phyloP scores from a whole-genome alignment of 352 stramenopile species.

The Pythium diclinum region DNA sequence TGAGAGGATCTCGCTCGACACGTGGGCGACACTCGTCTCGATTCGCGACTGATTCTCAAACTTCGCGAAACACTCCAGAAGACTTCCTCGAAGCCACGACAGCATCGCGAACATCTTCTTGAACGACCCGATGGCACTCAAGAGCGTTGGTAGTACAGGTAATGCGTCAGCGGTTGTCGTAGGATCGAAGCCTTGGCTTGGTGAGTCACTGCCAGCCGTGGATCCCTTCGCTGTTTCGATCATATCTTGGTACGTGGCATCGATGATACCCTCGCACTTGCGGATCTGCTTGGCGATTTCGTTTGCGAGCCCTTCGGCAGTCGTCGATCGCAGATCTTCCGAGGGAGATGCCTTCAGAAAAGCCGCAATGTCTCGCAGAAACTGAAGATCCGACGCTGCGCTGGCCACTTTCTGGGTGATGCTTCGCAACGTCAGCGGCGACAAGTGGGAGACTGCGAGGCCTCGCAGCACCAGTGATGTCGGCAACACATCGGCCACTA shows the following conservation, averaged over 20 bases:
- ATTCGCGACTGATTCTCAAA: slow-evolving; percentile 26
- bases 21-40: slow-evolving; percentile 33
- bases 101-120: slow-evolving; percentile 43
- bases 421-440: slow-evolving; percentile 35
- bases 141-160: slow-evolving; percentile 32
- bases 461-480: slow-evolving; percentile 27
- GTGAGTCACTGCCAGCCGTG: background rate
- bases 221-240: background rate
- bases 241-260: slow-evolving; percentile 3
- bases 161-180: background rate
- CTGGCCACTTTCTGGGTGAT: slow-evolving; percentile 33
- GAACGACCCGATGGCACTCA: slow-evolving; percentile 40
- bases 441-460: slow-evolving; percentile 48
- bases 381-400: slow-evolving; percentile 44
- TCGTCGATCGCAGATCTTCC: slow-evolving; percentile 17
- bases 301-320: slow-evolving; percentile 50
- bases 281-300: slow-evolving; percentile 35
- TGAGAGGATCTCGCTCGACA: slow-evolving; percentile 40
- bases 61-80: slow-evolving; percentile 35
- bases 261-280: slow-evolving; percentile 19
- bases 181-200: background rate
- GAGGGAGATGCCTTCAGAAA: slow-evolving; percentile 24
- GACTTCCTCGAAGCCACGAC: slow-evolving; percentile 38
- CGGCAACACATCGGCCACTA: slow-evolving; percentile 17
- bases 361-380: slow-evolving; percentile 41